Base-by-base conservation (phyloP, 2,329 filamentous ascomycete species). In the Fusarium odoratissimum region DNA sequence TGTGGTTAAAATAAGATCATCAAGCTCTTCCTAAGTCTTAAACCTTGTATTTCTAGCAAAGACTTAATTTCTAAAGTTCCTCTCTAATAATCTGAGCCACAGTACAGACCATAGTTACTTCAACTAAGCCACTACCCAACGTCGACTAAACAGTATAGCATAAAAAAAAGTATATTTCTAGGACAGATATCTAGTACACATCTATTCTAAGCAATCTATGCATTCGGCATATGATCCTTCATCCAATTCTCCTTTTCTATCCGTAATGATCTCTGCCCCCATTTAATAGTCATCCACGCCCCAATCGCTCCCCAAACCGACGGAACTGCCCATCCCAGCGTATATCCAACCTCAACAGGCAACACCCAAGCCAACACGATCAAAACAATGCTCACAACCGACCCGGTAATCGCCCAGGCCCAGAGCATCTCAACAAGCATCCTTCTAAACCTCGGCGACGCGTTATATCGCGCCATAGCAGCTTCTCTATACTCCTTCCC, bases 241-340 rank as follows among this genome's bases (percentile, higher is more conserved):
- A n/a, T 3, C 69, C 68, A 72, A 3, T 54, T 72, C 41, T 72
- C 64, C 10, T 49, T 55, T n/a, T 72, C 69, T 72, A 72, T 69
- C 28, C 54, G 28, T n/a, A 72, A 30, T 11, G 48, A 72, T 12
- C 68, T 68, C n/a, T 72, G 68, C 6, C 69, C 64, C 69, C 68
- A 72, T 72, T 55, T 64, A 5, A 72, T 72, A 16, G 69, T 72
- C 5, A 40, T 2, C 35, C 31, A 72, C 33, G 69, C 69, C 1
- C 69, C 69, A 21, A 69, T 21, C 14, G 40, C 69, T 2, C 69
- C 69, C 69, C 69, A 72, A 25, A 60, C 54, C 13, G 68, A 60
- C 2, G 69, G 68, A 31, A 72, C 59, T 6, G 49, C 58, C 69
- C 69, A 72, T 1, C 68, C 68, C 1, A 72, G 8, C 3, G 64